Evolutionary conservation across 139 green algal genomes (phyloP).

Genomic region (Desmodesmus armatus): DNA sequence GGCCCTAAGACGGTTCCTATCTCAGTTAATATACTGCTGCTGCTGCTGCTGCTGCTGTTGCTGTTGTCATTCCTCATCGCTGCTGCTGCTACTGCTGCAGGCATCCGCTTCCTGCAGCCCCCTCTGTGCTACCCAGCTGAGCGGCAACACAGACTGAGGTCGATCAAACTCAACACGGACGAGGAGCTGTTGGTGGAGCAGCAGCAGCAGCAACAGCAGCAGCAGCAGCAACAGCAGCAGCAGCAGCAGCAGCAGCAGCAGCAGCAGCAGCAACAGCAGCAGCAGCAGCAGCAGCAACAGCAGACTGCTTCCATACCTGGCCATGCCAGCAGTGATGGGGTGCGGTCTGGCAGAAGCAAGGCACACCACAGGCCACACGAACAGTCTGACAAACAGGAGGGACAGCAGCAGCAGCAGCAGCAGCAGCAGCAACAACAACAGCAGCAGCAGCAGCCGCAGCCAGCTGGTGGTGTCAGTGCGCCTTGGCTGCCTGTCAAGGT

Average conservation of each 20-base stretch:
- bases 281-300: too few relatives aligned
- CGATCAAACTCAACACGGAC: slow-evolving; percentile 35
- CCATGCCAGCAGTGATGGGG: too few relatives aligned
- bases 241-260: not conserved
- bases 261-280: not conserved
- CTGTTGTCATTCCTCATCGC: not conserved
- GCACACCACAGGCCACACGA: too few relatives aligned
- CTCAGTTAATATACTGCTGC: too few relatives aligned
- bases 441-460: slow-evolving; percentile 13
- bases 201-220: not conserved
- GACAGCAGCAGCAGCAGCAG: not conserved
- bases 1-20: too few relatives aligned
- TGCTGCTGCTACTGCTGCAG: slow-evolving; percentile 35
- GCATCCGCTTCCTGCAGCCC: slow-evolving; percentile 80
- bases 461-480: not conserved
- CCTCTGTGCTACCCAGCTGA: slow-evolving; percentile 79
- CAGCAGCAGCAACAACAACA: not conserved
- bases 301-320: too few relatives aligned
- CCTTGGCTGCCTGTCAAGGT: slow-evolving; percentile 54
- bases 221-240: slow-evolving; percentile 25
- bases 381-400: too few relatives aligned
- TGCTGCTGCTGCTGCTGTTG: slow-evolving; percentile 9
- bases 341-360: too few relatives aligned
- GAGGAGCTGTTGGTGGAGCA: too few relatives aligned
- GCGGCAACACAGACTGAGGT: slow-evolving; percentile 58